A percentile compares a stretch with the other conserved stretches of the same genome.
These are phyloP conservation scores for Erysimum cheiranthoides DNA, from an alignment of 345 rosid genomes.

Conservation along the genomic window DNA sequence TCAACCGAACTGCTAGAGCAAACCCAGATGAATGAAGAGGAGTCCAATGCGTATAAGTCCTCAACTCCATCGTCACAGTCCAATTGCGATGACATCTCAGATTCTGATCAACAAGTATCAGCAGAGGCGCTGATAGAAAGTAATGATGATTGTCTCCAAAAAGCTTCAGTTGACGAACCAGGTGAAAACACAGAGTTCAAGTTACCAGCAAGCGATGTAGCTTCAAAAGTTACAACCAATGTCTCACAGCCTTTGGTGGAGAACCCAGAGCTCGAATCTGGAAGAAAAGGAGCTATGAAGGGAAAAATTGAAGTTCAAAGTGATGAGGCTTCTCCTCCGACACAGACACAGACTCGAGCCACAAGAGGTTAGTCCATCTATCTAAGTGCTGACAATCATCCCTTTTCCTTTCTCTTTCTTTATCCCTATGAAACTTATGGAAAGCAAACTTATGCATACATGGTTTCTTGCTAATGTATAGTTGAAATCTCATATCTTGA, in stretches of 20 bases:
- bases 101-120: constrained; percentile 33
- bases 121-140: constrained; percentile 39
- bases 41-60: constrained; percentile 29
- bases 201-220: constrained; percentile 46
- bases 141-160: constrained; percentile 37
- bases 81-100: constrained; percentile 40
- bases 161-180: constrained; percentile 40
- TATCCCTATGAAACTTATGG: constrained; percentile 19
- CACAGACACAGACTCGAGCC: constrained; percentile 47
- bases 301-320: constrained; percentile 52
- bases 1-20: constrained; percentile 48
- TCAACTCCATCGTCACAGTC: constrained; percentile 53
- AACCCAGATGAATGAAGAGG: constrained; percentile 38
- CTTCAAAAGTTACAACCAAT: constrained; percentile 34
- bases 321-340: constrained; percentile 51
- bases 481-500: not conserved
- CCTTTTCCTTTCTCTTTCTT: constrained; percentile 11
- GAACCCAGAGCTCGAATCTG: constrained; percentile 45
- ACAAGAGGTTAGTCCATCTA: constrained; percentile 63
- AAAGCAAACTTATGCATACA: constrained; percentile 2
- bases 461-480: constrained; percentile 3
- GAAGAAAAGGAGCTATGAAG: constrained; percentile 49
- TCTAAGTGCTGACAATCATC: not conserved
- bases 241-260: constrained; percentile 49
- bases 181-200: constrained; percentile 38